Conservation (phyloP, 1,139 yeast species). For the Lodderomyces beijingensis region DNA sequence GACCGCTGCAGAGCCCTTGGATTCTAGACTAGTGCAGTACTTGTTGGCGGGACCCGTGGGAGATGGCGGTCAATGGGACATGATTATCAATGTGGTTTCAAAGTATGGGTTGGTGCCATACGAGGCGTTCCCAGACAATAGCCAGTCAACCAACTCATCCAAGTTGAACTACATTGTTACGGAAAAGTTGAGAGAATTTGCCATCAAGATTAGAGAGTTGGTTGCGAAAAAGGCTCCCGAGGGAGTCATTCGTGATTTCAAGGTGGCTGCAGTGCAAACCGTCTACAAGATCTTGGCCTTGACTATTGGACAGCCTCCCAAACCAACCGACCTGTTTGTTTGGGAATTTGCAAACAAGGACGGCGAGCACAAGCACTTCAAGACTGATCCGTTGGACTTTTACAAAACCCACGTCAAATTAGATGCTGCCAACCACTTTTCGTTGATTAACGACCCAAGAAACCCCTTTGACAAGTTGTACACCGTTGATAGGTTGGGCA, state of each 20-base stretch:
- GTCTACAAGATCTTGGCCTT: slow-evolving; percentile 61
- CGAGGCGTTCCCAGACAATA: slow-evolving; percentile 65
- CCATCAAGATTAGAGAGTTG: slow-evolving; percentile 56
- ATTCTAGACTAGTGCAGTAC: slow-evolving; percentile 62
- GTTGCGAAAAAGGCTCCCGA: slow-evolving; percentile 23
- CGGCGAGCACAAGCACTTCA: slow-evolving; percentile 50
- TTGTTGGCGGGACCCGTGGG: slow-evolving; percentile 59
- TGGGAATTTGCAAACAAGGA: slow-evolving; percentile 80
- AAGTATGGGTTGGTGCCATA: slow-evolving; percentile 80
- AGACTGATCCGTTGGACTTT: slow-evolving; percentile 61
- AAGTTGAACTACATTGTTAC: slow-evolving; percentile 59
- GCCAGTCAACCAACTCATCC: slow-evolving; percentile 56
- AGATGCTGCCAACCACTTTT: slow-evolving; percentile 53
- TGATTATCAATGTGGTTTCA: slow-evolving; percentile 68
- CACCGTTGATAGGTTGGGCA: slow-evolving; percentile 69
- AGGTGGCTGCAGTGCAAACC: slow-evolving; percentile 51
- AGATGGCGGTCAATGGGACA: slow-evolving; percentile 87
- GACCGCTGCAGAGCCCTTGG: slow-evolving; percentile 55
- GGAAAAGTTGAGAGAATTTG: slow-evolving; percentile 71
- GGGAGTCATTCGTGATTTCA: slow-evolving; percentile 24
- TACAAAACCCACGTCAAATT: slow-evolving; percentile 50
- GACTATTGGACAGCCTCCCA: slow-evolving; percentile 75
- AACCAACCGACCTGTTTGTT: slow-evolving; percentile 56
- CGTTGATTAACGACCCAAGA: slow-evolving; percentile 78
- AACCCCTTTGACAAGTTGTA: slow-evolving; percentile 58